These are phyloP conservation scores for Hypoxylon sp. DNA, from an alignment of 2,329 filamentous ascomycete species.

Conservation along the genomic window DNA sequence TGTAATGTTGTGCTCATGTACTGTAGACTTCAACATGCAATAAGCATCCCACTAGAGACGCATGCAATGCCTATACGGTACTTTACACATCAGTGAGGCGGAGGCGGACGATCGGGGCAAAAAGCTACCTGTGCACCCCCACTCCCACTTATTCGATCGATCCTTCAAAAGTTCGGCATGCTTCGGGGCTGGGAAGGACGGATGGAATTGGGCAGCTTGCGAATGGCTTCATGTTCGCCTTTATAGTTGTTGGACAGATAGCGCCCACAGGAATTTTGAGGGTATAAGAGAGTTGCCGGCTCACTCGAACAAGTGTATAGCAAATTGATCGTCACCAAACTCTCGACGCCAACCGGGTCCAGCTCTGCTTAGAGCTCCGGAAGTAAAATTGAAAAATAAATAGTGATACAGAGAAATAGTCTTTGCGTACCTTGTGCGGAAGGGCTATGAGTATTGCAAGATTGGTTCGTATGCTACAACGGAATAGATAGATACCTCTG, in stretches of 20 bases:
- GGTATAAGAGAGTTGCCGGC: background rate
- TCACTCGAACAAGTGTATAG: background rate
- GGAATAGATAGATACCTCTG: background rate
- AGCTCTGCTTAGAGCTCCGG: slow-evolving; percentile 29
- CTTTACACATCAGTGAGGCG: slow-evolving; percentile 24
- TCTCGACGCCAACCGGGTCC: slow-evolving; percentile 1
- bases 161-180: slow-evolving; percentile 25
- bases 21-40: slow-evolving; percentile 18
- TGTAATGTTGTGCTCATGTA: slow-evolving; percentile 8
- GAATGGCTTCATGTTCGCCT: background rate
- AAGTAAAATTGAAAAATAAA: slow-evolving; percentile 2
- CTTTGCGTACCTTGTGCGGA: slow-evolving; percentile 24
- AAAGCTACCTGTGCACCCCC: slow-evolving; percentile 35
- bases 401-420: slow-evolving; percentile 11
- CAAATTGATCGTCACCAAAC: background rate
- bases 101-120: slow-evolving; percentile 28
- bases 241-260: background rate
- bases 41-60: slow-evolving; percentile 35
- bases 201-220: slow-evolving; percentile 2
- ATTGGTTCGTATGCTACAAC: background rate
- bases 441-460: background rate
- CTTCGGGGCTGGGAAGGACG: slow-evolving; percentile 30
- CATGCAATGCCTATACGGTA: slow-evolving; percentile 33
- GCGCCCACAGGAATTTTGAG: background rate
- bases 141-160: slow-evolving; percentile 30